Conservation (phyloP, 768 basidiomycete genomes). For the Rhodotorula graminis region DNA sequence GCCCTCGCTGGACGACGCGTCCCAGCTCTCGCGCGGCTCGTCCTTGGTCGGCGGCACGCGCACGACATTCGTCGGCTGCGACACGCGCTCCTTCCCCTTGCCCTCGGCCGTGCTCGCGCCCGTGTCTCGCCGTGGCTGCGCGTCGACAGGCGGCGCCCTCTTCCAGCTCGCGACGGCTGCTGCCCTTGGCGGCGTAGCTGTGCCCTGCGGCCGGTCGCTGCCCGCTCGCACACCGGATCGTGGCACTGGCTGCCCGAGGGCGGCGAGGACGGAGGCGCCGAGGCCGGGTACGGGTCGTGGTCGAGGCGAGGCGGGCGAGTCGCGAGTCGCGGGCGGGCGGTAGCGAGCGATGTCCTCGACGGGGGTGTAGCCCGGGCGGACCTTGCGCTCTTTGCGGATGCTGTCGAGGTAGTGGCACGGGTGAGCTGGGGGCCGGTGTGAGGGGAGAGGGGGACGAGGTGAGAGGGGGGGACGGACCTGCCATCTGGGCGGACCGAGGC, state of each 20-base stretch:
- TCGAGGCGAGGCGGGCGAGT: background rate
- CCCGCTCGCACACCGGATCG: background rate
- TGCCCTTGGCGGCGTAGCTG: background rate
- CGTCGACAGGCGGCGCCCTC: too few relatives aligned
- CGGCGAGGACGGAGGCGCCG: background rate
- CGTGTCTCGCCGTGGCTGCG: too few relatives aligned
- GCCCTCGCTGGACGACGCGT: background rate
- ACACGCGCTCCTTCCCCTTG: background rate
- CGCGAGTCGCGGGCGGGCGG: background rate
- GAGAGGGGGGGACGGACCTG: conserved; percentile 9
- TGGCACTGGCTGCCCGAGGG: background rate
- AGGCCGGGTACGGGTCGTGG: background rate
- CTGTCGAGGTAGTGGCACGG: background rate
- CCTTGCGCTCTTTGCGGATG: conserved; percentile 28
- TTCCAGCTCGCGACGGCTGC: background rate
- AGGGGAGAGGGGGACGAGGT: background rate
- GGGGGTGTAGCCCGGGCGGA: conserved; percentile 34
- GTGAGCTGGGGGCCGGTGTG: background rate
- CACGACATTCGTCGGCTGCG: too few relatives aligned
- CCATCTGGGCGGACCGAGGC: conserved; percentile 27
- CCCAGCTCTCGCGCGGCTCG: background rate
- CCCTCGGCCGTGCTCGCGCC: background rate
- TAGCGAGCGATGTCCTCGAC: conserved; percentile 26
- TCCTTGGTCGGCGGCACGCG: background rate
- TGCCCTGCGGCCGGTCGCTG: background rate